Base-by-base conservation (phyloP, 2,329 filamentous ascomycete genomes). In the Ophiostoma perfectum region DNA sequence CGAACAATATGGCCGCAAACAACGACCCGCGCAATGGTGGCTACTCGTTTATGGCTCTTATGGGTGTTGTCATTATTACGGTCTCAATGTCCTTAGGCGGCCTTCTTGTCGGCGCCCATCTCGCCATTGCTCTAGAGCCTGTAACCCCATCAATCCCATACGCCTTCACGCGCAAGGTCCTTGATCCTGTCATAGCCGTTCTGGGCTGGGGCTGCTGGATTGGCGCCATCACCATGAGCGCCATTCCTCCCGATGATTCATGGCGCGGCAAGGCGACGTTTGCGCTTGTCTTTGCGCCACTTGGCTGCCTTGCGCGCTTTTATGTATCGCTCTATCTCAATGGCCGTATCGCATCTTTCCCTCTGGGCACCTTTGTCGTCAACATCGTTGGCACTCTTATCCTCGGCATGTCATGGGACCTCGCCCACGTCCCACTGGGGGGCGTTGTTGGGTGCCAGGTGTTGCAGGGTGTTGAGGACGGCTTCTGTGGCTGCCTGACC, bases 181-280 rank as follows among this genome's bases (percentile, higher is more conserved):
- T 95, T 38, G 91, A 97, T 73, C 87, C 82, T 0, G 41, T 85
- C 0, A 80, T 84, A 27, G 84, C 90, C 0, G 42, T 91, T 1
- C 79, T 97, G 0, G 92, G 83, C 4, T 88, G 83, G 79, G 89
- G 88, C 2, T 86, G 84, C 74, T 98, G 93, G 94, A 77, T 94
- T 14, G 92, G 88, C 1, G 89, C 92, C 0, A 77, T 95, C 2
- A 76, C 95, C 38, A 81, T 97, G 68, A 83, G 86, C 49, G 85
- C 90, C 65, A 86, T 90, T 72, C 91, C 92, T 0, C 92, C 91
- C 0, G 83, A 89, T 72, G 83, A 90, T 55, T 78, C 78, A 18
- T 97, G 93, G 93, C 90, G 93, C 52, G 89, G 90, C 1, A 80
- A 88, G 64, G 90, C 86, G 0, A 80, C 91, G 0, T 94, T 97